Base-by-base conservation (phyloP, 768 basidiomycete species). In the Suillus cothurnatus region DNA sequence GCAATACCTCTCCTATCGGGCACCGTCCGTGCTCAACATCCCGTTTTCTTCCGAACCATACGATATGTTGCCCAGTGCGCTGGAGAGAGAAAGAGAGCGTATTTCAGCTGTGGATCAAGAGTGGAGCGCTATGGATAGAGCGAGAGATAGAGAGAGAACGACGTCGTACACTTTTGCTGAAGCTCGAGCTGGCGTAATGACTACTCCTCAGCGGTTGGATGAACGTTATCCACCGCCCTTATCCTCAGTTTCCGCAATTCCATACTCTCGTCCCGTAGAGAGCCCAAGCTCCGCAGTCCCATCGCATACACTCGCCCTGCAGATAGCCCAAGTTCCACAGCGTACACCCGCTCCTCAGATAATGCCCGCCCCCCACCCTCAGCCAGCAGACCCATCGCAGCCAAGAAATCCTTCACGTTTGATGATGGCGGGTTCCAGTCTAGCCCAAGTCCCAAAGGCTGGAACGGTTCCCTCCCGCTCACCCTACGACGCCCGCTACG, bases 1-100 rank as follows among this genome's bases (percentile, higher is more conserved):
- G 86, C 66, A 80, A 79, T 28, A 78, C 79, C n/a, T 84, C 84
- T 12, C 82, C 11, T 78, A 79, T 60, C 82, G 84, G 17, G 76
- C 81, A 2, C 72, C 81, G 0, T 79, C 80, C 19, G 68, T 78
- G 31, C 79, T 80, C 57, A 77, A 78, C 19, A 79, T 82, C 61
- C 72, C 77, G 17, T 79, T 85, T 65, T 23, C 71, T 3, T 69
- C 71, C 59, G 70, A 71, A 9, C 71, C 68, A 61, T 71, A 72
- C 26, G 70, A 49, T n/a, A n/a, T n/a, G n/a, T n/a, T n/a, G n/a
- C n/a, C n/a, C 6, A 65, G 21, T 67, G 69, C 59, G 62, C 11
- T 64, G 34, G 76, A 78, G 26, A 65, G 72, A 15, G 76, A 76
- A 55, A 68, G 70, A 34, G 62, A 72, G 58, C 69, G 70, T 31